Evolutionary conservation across 345 rosid genomes (phyloP), one percentile per base, ranked within the genome.

Genomic region (Salix suchowensis): DNA sequence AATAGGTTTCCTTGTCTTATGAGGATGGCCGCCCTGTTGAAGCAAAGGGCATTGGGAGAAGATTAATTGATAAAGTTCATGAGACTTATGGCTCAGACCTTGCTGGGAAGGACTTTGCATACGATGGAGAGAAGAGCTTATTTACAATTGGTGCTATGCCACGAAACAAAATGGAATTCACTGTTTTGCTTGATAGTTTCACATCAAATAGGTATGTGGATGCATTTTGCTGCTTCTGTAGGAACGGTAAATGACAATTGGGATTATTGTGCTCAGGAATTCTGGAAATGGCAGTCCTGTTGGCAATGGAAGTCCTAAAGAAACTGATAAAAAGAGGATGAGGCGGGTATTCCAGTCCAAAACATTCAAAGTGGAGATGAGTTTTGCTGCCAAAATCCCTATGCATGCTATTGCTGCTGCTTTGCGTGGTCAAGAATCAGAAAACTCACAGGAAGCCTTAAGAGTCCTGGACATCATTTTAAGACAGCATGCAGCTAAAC

Each of bases 391-490:
- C 0, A 89, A 89, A 82, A 93, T 95, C 65, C 96, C 98, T 7
- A 88, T 93, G 90, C 93, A 88, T 52, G 89, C 98, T 39, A 91
- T 96, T 77, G 88, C 87, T 11, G 87, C 85, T 75, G 98, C 99
- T 6, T 54, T 91, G 70, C 88, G 86, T 24, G 98, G 99, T 28
- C 91, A 85, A 54, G 98, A 93, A 73, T 83, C 96, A 5, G 93
- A 90, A 23, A 87, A 89, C 39, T 85, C 90, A 5, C 94, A 89
- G 70, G 98, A 91, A 81, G 97, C 97, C 19, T 48, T 93, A 1
- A 82, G 98, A 81, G 99, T 96, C n/a, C 60, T 96, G 71, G 98
- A 96, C 80, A 84, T 91, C 28, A 89, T 96, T 68, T 75, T 96
- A 77, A 85, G 98, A 70, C 98, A 96, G 84, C 89, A 86, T 84